These are phyloP conservation scores for Macadamia integrifolia DNA, from an alignment of 164 flowering plant species.

Conservation along the genomic window DNA sequence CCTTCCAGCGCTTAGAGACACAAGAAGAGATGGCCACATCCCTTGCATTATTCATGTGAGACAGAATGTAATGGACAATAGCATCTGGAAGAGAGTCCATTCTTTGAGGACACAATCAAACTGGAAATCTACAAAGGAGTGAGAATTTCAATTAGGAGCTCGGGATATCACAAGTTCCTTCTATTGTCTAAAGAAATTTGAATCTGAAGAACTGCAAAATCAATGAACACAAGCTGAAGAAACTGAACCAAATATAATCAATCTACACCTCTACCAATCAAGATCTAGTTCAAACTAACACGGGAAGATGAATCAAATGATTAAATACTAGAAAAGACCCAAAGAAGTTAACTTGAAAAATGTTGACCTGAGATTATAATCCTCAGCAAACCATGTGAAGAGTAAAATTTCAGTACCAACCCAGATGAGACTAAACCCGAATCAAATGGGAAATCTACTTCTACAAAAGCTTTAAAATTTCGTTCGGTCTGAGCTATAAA, in stretches of 20 bases:
- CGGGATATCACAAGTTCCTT: background rate
- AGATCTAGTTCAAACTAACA: too few relatives aligned
- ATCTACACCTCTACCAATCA: too few relatives aligned
- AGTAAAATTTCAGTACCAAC: background rate
- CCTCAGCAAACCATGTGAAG: background rate
- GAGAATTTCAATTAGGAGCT: background rate
- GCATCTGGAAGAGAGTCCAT: slow-evolving; percentile 81
- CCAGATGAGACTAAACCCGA: background rate
- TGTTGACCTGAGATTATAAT: background rate
- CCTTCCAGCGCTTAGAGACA: slow-evolving; percentile 79
- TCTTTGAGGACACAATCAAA: slow-evolving; percentile 12
- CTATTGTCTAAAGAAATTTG: background rate
- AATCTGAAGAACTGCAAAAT: background rate
- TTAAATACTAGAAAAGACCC: too few relatives aligned
- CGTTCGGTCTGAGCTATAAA: background rate
- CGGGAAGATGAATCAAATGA: too few relatives aligned
- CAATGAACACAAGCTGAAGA: background rate
- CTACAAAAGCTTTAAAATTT: background rate
- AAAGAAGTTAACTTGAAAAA: too few relatives aligned
- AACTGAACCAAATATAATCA: background rate
- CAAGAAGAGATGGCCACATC: slow-evolving; percentile 66
- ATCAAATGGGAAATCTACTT: background rate
- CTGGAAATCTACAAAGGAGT: background rate
- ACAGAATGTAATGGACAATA: slow-evolving; percentile 57
- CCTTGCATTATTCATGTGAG: slow-evolving; percentile 49